A percentile compares a stretch with the other conserved stretches of the same genome.
Conservation (phyloP, 768 basidiomycete genomes). For the Phallus indusiatus region DNA sequence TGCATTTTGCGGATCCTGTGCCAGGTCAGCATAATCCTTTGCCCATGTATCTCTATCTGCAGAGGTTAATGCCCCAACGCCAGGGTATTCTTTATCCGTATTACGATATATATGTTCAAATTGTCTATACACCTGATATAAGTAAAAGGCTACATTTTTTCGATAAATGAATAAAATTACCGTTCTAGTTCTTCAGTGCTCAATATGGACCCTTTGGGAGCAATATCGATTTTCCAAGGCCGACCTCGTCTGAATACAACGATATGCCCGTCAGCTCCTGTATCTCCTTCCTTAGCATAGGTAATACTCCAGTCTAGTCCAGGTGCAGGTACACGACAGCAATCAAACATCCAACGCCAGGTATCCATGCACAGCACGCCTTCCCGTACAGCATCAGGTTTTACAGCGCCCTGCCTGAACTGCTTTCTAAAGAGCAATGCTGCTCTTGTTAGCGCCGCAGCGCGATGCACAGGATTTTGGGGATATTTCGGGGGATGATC, state of each 20-base stretch:
- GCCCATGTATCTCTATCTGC: constrained; percentile 86
- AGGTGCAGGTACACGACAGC: constrained; percentile 67
- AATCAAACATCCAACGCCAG: constrained; percentile 90
- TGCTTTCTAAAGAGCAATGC: constrained; percentile 67
- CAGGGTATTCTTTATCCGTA: constrained; percentile 53
- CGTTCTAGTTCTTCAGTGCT: constrained; percentile 56
- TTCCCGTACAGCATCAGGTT: constrained; percentile 59
- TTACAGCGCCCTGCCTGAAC: constrained; percentile 54
- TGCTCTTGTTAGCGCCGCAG: constrained; percentile 60
- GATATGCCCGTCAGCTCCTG: constrained; percentile 65
- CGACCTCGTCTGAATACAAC: constrained; percentile 80
- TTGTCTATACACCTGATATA: constrained; percentile 39
- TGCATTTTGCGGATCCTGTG: constrained; percentile 51
- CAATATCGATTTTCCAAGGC: constrained; percentile 69
- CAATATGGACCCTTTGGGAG: constrained; percentile 44
- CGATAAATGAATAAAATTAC: constrained; percentile 27
- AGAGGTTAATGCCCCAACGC: constrained; percentile 68
- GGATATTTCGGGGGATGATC: constrained; percentile 51
- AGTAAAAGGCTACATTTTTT: background rate
- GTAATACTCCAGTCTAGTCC: constrained; percentile 72
- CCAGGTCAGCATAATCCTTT: constrained; percentile 60
- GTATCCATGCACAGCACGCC: constrained; percentile 80
- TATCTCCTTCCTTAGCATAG: constrained; percentile 47
- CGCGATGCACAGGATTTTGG: constrained; percentile 51
- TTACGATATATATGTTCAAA: constrained; percentile 63